phyloP scores from a whole-genome alignment of 257 asterid species.

The Fraxinus pennsylvanica region DNA sequence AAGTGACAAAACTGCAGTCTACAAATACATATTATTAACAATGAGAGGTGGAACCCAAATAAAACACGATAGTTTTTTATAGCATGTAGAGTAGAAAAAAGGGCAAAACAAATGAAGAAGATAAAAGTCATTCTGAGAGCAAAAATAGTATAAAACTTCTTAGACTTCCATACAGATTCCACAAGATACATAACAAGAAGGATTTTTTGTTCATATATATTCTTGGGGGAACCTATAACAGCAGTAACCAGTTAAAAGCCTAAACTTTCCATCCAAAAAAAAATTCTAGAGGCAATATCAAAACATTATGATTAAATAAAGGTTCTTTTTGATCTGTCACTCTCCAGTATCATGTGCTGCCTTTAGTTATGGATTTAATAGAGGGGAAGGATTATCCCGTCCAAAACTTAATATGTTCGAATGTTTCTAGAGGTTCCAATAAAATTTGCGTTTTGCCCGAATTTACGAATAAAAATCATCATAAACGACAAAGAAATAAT shows the following conservation, averaged over 20 bases:
- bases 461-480: background rate
- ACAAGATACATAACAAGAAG: background rate
- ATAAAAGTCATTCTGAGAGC: background rate
- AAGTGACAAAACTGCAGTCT: slow-evolving; percentile 81
- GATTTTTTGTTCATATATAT: background rate
- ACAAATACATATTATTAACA: slow-evolving; percentile 27
- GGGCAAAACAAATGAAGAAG: slow-evolving; percentile 14
- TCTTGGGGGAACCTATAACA: background rate
- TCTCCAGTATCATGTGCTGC: background rate
- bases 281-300: background rate
- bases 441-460: background rate
- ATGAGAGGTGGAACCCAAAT: slow-evolving; percentile 4
- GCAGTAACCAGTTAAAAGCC: background rate
- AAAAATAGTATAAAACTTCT: background rate
- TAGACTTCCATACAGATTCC: background rate
- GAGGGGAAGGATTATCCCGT: background rate
- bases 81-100: background rate
- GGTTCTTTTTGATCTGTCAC: background rate
- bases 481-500: background rate
- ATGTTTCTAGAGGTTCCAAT: background rate
- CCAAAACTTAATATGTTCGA: background rate
- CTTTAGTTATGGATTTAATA: background rate
- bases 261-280: background rate
- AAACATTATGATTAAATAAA: background rate
- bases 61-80: background rate